phyloP scores from a whole-genome alignment of 2,329 filamentous ascomycete species.

The Pseudocercospora cruenta region DNA sequence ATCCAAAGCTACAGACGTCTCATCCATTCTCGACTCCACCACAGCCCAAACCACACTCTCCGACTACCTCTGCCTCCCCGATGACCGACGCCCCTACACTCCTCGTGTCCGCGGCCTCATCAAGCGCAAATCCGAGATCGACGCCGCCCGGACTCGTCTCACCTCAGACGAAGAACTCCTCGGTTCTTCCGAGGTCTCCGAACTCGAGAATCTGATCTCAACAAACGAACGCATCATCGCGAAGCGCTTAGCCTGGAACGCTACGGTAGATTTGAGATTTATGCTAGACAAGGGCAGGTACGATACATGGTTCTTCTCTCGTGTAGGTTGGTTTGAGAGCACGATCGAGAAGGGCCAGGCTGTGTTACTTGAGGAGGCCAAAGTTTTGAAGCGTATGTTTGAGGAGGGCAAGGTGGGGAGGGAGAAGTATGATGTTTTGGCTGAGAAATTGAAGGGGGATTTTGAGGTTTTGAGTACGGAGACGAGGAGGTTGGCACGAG shows the following conservation, averaged over 20 bases:
- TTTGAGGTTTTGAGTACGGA: slow-evolving; percentile 30
- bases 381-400: slow-evolving; percentile 14
- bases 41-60: slow-evolving; percentile 27
- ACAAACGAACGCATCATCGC: slow-evolving; percentile 24
- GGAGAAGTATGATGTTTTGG: slow-evolving; percentile 16
- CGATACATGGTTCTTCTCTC: slow-evolving; percentile 18
- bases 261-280: slow-evolving; percentile 29
- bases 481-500: slow-evolving; percentile 31
- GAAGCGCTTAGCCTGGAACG: slow-evolving; percentile 30
- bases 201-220: slow-evolving; percentile 15
- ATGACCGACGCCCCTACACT: slow-evolving; percentile 3
- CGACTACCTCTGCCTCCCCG: slow-evolving; percentile 30
- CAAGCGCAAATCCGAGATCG: slow-evolving; percentile 8
- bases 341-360: slow-evolving; percentile 34
- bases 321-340: slow-evolving; percentile 33
- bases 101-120: slow-evolving; percentile 26
- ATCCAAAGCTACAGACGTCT: slow-evolving; percentile 1
- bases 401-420: slow-evolving; percentile 22
- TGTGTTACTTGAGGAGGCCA: slow-evolving; percentile 30
- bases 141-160: slow-evolving; percentile 10
- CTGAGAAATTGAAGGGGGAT: slow-evolving; percentile 26
- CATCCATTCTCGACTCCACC: slow-evolving; percentile 19
- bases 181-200: slow-evolving; percentile 13
- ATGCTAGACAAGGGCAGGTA: slow-evolving; percentile 37
- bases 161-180: slow-evolving; percentile 1